Evolutionary conservation across 2,329 filamentous ascomycete species (phyloP).

Genomic region (Pseudopyrenochaeta lycopersici): DNA sequence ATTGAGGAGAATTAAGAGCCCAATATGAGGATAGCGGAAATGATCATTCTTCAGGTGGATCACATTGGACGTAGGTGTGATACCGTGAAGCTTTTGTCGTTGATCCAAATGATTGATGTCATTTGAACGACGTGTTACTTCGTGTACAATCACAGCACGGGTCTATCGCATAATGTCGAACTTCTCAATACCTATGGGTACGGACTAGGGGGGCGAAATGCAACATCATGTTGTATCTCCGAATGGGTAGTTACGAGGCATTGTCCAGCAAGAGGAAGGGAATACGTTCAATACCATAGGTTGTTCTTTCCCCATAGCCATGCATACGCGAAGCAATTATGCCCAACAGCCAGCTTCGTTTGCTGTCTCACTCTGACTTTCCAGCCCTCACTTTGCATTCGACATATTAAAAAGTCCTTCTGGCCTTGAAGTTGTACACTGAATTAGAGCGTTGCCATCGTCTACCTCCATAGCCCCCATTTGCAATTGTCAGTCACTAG

Average conservation of each 20-base stretch:
- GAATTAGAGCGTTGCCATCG: background rate
- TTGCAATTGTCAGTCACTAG: conserved; percentile 4
- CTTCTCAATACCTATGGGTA: no score
- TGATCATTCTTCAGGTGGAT: no score
- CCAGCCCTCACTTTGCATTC: background rate
- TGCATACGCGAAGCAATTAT: conserved; percentile 1
- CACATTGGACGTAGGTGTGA: no score
- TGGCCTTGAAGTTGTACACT: background rate
- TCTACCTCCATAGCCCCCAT: conserved; percentile 2
- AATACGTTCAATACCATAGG: conserved; percentile 3
- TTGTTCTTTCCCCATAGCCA: conserved; percentile 5
- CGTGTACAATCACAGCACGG: no score
- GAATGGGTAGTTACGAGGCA: background rate
- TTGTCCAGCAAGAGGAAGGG: background rate
- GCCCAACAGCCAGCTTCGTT: background rate
- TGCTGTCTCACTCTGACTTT: background rate
- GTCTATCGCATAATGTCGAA: no score
- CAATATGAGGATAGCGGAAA: no score
- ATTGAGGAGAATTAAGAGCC: no score
- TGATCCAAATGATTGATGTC: no score
- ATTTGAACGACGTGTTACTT: no score
- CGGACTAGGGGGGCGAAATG: background rate
- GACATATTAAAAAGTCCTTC: background rate
- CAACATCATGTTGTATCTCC: background rate
- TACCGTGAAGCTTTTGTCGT: no score